Percentiles rank a stretch among this genome's conserved stretches.
Conservation (phyloP, 192 early-diverging fungal species). For the Thamnidium elegans region DNA sequence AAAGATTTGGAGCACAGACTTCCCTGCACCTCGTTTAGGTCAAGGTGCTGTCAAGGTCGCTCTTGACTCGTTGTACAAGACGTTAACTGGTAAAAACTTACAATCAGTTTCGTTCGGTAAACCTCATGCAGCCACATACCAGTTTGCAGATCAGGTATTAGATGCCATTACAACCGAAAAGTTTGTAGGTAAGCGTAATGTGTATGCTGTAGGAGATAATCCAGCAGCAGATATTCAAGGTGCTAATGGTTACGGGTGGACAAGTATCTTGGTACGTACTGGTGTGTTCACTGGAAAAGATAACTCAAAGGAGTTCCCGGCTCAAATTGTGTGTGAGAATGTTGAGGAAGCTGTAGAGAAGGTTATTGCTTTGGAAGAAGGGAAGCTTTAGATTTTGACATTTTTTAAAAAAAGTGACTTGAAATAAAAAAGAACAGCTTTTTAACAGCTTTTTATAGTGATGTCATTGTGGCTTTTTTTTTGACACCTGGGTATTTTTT, state of each 20-base stretch:
- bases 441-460: too few species aligned
- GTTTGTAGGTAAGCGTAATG: constrained; percentile 2
- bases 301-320: constrained; percentile 55
- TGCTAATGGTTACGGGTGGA: constrained; percentile 71
- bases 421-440: too few species aligned
- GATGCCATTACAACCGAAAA: constrained; percentile 20
- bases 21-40: constrained; percentile 68
- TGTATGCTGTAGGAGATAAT: constrained; percentile 67
- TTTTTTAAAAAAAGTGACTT: too few species aligned
- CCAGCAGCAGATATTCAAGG: constrained; percentile 73
- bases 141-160: constrained; percentile 59
- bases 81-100: constrained; percentile 46
- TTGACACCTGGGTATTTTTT: background rate
- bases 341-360: constrained; percentile 64
- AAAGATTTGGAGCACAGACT: constrained; percentile 84
- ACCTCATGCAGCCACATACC: constrained; percentile 74
- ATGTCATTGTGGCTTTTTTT: constrained; percentile 13
- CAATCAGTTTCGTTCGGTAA: constrained; percentile 79
- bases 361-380: constrained; percentile 26
- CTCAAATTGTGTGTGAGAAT: constrained; percentile 55
- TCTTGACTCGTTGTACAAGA: constrained; percentile 65
- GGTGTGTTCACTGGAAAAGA: constrained; percentile 61
- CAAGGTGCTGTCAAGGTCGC: constrained; percentile 80
- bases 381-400: too few species aligned
- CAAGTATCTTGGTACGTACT: constrained; percentile 66